phyloP scores from a whole-genome alignment of 768 basidiomycete species.

The Pleurotus sapidus region DNA sequence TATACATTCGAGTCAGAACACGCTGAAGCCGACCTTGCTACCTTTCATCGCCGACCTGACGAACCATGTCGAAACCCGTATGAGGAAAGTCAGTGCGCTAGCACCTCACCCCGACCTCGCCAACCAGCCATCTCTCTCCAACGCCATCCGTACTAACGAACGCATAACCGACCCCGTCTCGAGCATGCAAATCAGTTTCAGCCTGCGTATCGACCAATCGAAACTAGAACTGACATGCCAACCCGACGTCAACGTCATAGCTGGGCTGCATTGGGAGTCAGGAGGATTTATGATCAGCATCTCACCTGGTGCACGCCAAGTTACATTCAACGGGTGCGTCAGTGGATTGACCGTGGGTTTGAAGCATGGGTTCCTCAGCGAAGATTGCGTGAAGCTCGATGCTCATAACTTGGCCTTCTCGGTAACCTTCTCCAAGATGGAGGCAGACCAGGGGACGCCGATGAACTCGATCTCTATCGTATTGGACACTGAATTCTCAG shows the following conservation, averaged over 20 bases:
- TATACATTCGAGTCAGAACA: constrained; percentile 89
- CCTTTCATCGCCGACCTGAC: constrained; percentile 83
- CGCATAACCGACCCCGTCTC: constrained; percentile 29
- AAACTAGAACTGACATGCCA: constrained; percentile 83
- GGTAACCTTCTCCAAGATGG: constrained; percentile 59
- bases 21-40: constrained; percentile 74
- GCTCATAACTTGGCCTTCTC: constrained; percentile 83
- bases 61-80: constrained; percentile 63
- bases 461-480: constrained; percentile 66
- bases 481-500: constrained; percentile 83
- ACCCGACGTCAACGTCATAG: constrained; percentile 91
- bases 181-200: constrained; percentile 75
- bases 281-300: constrained; percentile 86
- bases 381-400: constrained; percentile 77
- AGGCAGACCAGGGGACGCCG: constrained; percentile 27
- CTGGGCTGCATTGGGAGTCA: constrained; percentile 88
- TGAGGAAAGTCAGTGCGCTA: constrained; percentile 50
- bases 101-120: constrained; percentile 12
- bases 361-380: constrained; percentile 82
- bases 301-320: constrained; percentile 67
- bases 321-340: constrained; percentile 75
- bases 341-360: constrained; percentile 80
- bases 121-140: background rate
- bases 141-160: constrained; percentile 5
- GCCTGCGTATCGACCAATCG: constrained; percentile 89